Conservation (phyloP, 2,329 filamentous ascomycete genomes). For the Juglanconis sp. region DNA sequence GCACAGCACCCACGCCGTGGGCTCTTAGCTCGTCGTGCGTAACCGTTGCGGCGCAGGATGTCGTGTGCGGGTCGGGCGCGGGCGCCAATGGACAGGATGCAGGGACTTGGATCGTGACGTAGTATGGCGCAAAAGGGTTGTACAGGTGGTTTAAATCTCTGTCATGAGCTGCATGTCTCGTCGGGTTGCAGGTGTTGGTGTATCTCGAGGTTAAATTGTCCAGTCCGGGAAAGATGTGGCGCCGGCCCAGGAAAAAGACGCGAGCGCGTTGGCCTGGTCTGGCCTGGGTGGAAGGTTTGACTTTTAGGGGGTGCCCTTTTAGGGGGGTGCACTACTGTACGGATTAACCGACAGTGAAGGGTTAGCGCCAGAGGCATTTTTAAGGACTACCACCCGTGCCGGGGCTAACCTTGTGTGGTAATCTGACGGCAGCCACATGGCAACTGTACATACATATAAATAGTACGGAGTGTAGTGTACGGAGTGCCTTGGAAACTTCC, state of each 20-base stretch:
- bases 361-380: too few relatives aligned
- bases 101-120: conserved; percentile 13
- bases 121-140: conserved; percentile 6
- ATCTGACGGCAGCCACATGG: too few relatives aligned
- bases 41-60: not conserved
- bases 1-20: not conserved
- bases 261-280: not conserved
- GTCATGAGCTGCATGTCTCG: conserved; percentile 19
- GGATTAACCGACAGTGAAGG: too few relatives aligned
- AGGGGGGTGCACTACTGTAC: too few relatives aligned
- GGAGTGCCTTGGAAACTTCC: too few relatives aligned
- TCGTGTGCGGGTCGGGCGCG: not conserved
- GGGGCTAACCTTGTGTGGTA: too few relatives aligned
- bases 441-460: too few relatives aligned
- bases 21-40: conserved; percentile 13
- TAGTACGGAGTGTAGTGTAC: too few relatives aligned
- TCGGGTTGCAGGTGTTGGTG: conserved; percentile 4
- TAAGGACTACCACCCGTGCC: too few relatives aligned
- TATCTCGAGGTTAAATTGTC: conserved; percentile 11
- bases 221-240: not conserved
- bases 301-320: not conserved
- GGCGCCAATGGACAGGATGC: conserved; percentile 5
- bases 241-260: not conserved
- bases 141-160: conserved; percentile 5
- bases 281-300: not conserved